Conservation (phyloP, 306 rosid species). For the Parietaria judaica region DNA sequence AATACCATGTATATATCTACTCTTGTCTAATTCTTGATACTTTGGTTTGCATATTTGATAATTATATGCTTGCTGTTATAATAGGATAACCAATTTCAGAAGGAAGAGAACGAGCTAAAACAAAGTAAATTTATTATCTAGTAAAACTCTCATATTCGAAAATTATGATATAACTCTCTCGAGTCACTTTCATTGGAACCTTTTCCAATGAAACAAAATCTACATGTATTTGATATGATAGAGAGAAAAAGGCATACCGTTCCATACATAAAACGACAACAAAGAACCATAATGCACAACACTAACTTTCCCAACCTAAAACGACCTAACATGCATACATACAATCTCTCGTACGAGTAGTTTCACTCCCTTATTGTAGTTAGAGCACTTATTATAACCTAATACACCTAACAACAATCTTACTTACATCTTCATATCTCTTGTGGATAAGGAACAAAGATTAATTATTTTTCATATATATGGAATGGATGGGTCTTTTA, state of each 20-base stretch:
- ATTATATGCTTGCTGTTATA: too few species aligned
- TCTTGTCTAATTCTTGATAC: too few species aligned
- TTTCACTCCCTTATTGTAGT: slow-evolving; percentile 7
- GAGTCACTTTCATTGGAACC: slow-evolving; percentile 8
- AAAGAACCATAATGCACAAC: neutral
- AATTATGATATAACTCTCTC: neutral
- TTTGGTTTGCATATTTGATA: too few species aligned
- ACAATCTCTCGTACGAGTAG: neutral
- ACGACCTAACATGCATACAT: slow-evolving; percentile 6
- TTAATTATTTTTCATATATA: neutral
- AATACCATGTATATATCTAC: too few species aligned
- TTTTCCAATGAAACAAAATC: slow-evolving; percentile 15
- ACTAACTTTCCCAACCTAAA: slow-evolving; percentile 10
- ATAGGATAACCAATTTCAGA: too few species aligned
- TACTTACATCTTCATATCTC: neutral
- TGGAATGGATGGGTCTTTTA: too few species aligned
- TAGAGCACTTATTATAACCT: slow-evolving; percentile 18
- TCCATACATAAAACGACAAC: slow-evolving; percentile 3
- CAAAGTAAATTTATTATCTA: too few species aligned
- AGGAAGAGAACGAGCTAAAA: too few species aligned
- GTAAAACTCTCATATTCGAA: too few species aligned
- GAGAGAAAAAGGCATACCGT: neutral
- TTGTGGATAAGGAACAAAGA: slow-evolving; percentile 2
- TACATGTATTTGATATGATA: neutral
- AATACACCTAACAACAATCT: slow-evolving; percentile 10